Percentiles rank a stretch among this genome's conserved stretches.
These are phyloP conservation scores for Cyberlindnera americana DNA, from an alignment of 805 yeast genomes.

Conservation along the genomic window DNA sequence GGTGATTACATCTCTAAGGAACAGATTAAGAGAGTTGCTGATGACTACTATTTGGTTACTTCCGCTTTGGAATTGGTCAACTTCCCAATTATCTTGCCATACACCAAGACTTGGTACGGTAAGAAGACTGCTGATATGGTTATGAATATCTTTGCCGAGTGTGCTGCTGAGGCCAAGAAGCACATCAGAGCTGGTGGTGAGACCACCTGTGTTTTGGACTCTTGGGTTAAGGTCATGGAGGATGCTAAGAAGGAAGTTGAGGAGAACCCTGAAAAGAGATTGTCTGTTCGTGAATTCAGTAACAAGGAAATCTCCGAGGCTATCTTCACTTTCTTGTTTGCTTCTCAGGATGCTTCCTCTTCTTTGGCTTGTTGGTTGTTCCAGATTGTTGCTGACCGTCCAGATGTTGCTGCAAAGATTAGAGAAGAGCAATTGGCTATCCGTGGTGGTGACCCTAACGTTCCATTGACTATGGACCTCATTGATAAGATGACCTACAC, in stretches of 20 bases:
- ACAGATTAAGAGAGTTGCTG: slow-evolving; percentile 84
- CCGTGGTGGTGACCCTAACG: slow-evolving; percentile 70
- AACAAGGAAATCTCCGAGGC: slow-evolving; percentile 95
- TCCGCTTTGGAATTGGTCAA: slow-evolving; percentile 96
- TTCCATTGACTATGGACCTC: slow-evolving; percentile 61
- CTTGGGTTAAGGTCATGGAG: slow-evolving; percentile 86
- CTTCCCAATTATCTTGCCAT: slow-evolving; percentile 95
- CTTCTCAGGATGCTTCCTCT: slow-evolving; percentile 97
- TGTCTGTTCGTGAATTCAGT: slow-evolving; percentile 75
- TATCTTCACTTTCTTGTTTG: slow-evolving; percentile 92
- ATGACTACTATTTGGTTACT: slow-evolving; percentile 86
- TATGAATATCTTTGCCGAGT: slow-evolving; percentile 83
- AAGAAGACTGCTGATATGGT: slow-evolving; percentile 89
- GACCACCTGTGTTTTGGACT: slow-evolving; percentile 90
- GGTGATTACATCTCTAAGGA: slow-evolving; percentile 93
- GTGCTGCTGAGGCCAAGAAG: slow-evolving; percentile 85
- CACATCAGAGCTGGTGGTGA: slow-evolving; percentile 73
- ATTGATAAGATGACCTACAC: slow-evolving; percentile 89
- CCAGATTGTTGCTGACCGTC: slow-evolving; percentile 94
- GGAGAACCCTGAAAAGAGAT: slow-evolving; percentile 49
- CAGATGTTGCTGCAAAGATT: slow-evolving; percentile 80
- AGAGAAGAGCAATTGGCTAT: slow-evolving; percentile 89
- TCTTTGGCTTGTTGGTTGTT: slow-evolving; percentile 97
- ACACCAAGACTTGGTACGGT: slow-evolving; percentile 98
- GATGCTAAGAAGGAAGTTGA: slow-evolving; percentile 54